phyloP scores from a whole-genome alignment of 1,139 yeast species.

The Pichia sp. region DNA sequence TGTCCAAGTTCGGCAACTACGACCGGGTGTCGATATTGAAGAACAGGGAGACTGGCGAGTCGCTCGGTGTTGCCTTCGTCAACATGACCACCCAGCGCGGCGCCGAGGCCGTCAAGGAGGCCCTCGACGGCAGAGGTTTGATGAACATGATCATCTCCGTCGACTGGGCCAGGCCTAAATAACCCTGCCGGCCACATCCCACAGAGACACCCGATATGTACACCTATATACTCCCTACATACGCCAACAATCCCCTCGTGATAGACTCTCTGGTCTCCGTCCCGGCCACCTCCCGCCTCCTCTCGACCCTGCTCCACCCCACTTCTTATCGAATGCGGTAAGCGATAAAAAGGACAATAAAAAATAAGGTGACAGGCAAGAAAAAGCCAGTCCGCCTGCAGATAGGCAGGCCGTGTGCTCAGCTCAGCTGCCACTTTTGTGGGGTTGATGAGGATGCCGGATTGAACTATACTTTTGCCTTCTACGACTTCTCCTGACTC shows the following conservation, averaged over 20 bases:
- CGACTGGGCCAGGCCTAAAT: conserved; percentile 45
- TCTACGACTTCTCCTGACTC: neutral
- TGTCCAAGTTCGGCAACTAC: conserved; percentile 68
- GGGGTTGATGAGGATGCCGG: neutral
- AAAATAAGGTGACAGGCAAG: neutral
- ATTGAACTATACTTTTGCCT: neutral
- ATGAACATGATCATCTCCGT: conserved; percentile 83
- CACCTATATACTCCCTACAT: no score
- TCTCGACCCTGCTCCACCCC: no score
- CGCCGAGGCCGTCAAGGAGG: conserved; percentile 77
- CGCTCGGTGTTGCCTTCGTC: conserved; percentile 97
- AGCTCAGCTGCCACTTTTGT: neutral
- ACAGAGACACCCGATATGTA: no score
- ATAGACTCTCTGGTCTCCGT: no score
- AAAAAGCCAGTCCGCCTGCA: neutral
- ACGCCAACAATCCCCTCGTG: no score
- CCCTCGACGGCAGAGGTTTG: conserved; percentile 87
- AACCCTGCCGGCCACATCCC: neutral
- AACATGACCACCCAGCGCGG: conserved; percentile 64
- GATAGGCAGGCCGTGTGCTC: neutral
- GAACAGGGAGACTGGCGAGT: conserved; percentile 90
- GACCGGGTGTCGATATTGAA: conserved; percentile 81
- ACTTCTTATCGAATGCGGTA: no score
- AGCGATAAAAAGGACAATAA: no score
- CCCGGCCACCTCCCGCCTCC: no score